These are phyloP conservation scores for Fusarium sp. DNA, from an alignment of 2,329 filamentous ascomycete genomes.

Conservation along the genomic window DNA sequence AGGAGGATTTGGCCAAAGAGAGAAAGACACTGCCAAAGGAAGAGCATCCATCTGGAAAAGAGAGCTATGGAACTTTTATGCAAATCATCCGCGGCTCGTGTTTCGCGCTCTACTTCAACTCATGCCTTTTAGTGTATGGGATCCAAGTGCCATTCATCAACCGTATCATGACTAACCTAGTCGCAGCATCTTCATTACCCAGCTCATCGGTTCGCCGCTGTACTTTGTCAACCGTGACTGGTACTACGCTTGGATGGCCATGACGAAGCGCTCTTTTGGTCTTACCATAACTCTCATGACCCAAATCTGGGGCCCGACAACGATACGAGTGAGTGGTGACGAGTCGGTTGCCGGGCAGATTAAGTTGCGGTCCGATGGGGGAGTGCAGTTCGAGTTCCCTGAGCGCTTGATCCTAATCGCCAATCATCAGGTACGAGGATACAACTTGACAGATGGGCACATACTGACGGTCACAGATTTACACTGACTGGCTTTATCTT, in stretches of 20 bases:
- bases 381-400: slow-evolving; percentile 81
- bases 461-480: slow-evolving; percentile 64
- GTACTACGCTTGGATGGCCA: slow-evolving; percentile 87
- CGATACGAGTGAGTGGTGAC: slow-evolving; percentile 85
- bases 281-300: slow-evolving; percentile 83
- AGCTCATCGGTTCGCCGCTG: slow-evolving; percentile 79
- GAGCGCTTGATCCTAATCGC: slow-evolving; percentile 85
- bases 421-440: slow-evolving; percentile 76
- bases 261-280: slow-evolving; percentile 87
- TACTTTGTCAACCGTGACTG: slow-evolving; percentile 80
- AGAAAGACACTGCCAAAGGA: slow-evolving; percentile 11
- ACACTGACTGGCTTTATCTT: slow-evolving; percentile 91
- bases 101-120: slow-evolving; percentile 64
- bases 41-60: slow-evolving; percentile 65
- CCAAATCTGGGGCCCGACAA: slow-evolving; percentile 87
- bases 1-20: slow-evolving; percentile 27
- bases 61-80: slow-evolving; percentile 61
- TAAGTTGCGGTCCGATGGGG: slow-evolving; percentile 74
- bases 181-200: slow-evolving; percentile 72
- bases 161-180: slow-evolving; percentile 15
- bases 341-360: slow-evolving; percentile 82
- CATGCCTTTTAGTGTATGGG: slow-evolving; percentile 65
- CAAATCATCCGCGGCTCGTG: slow-evolving; percentile 64
- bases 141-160: slow-evolving; percentile 34
- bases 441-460: background rate